Evolutionary conservation across 73 alveolate species (phyloP).

Genomic region (Paramecium bursaria): DNA sequence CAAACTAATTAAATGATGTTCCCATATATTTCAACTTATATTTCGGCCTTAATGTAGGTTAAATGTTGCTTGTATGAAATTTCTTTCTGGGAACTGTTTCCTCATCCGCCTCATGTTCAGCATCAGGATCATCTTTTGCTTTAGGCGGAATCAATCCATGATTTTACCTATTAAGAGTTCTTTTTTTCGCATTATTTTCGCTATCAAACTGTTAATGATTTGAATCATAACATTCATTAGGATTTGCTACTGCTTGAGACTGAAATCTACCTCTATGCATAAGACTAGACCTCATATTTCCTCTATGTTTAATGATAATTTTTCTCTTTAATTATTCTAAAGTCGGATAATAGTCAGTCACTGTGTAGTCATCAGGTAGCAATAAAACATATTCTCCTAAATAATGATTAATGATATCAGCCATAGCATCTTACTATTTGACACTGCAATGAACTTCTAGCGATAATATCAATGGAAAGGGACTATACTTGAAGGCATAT

Average conservation of each 20-base stretch:
- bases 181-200: neutral
- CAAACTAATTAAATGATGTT: neutral
- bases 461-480: constrained; percentile 88
- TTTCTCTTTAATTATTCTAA: neutral
- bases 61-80: constrained; percentile 17
- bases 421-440: constrained; percentile 83
- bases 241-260: neutral
- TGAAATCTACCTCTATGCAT: constrained; percentile 18
- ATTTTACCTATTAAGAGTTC: constrained; percentile 26
- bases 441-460: constrained; percentile 92
- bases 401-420: constrained; percentile 74
- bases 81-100: constrained; percentile 8
- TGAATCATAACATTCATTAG: neutral
- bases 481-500: constrained; percentile 84
- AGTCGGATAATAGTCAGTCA: constrained; percentile 18
- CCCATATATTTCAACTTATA: neutral
- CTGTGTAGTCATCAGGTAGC: constrained; percentile 69
- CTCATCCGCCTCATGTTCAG: neutral
- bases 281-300: constrained; percentile 24
- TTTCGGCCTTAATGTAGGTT: constrained; percentile 29
- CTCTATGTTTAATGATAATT: constrained; percentile 38
- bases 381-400: constrained; percentile 77
- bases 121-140: neutral
- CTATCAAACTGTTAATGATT: neutral
- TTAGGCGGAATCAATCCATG: constrained; percentile 24